Evolutionary conservation across 768 basidiomycete genomes (phyloP).

Genomic region (Amanita molliuscula): DNA sequence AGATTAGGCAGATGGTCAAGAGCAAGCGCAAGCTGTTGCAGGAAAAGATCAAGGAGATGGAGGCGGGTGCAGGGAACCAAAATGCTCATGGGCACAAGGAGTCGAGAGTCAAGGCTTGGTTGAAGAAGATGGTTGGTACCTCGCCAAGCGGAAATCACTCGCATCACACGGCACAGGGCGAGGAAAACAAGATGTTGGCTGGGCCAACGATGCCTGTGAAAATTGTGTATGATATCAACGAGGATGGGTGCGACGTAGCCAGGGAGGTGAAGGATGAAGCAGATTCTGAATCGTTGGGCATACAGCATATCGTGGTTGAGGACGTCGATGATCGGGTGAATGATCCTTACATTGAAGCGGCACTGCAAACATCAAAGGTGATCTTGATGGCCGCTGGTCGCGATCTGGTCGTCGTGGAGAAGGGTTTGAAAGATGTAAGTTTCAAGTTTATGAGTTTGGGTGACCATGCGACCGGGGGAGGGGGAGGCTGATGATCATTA

Average conservation of each 20-base stretch:
- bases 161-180: neutral
- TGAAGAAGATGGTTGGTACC: constrained; percentile 41
- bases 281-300: constrained; percentile 1
- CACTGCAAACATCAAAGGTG: constrained; percentile 32
- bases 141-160: neutral
- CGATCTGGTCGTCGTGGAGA: constrained; percentile 47
- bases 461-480: neutral
- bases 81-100: constrained; percentile 18
- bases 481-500: constrained; percentile 2
- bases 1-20: constrained; percentile 26
- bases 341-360: constrained; percentile 27
- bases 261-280: constrained; percentile 22
- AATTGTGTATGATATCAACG: constrained; percentile 30
- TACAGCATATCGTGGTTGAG: constrained; percentile 2
- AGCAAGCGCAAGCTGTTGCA: constrained; percentile 31
- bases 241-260: constrained; percentile 28
- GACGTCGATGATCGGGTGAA: constrained; percentile 15
- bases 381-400: constrained; percentile 42
- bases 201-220: constrained; percentile 10
- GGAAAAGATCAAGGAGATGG: constrained; percentile 21
- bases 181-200: neutral
- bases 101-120: constrained; percentile 51
- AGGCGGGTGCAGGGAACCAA: constrained; percentile 16
- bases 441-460: neutral
- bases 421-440: constrained; percentile 43